Evolutionary conservation across 306 rosid species (phyloP).

Genomic region (Biancaea sappan): DNA sequence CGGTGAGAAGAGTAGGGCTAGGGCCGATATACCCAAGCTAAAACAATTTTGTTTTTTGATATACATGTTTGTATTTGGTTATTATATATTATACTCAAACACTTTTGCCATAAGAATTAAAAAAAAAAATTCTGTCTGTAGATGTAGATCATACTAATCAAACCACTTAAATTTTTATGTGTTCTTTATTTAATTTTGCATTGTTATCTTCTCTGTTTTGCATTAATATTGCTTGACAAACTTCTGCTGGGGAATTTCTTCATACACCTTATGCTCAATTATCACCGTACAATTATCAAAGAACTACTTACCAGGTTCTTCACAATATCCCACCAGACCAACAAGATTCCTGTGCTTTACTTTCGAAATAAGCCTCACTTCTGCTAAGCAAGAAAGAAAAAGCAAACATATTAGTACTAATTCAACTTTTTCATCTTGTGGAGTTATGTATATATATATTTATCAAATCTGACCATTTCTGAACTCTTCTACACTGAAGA

Average conservation of each 20-base stretch:
- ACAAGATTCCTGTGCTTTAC: conserved; percentile 75
- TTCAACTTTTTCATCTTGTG: conserved; percentile 8
- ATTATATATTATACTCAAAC: no score
- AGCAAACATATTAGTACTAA: conserved; percentile 2
- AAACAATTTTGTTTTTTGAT: no score
- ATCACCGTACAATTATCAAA: conserved; percentile 1
- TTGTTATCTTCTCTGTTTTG: no score
- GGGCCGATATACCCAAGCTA: no score
- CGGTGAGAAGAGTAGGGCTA: no score
- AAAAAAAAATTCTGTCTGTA: no score
- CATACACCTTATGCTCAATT: neutral
- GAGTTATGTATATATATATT: conserved; percentile 1
- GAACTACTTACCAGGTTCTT: conserved; percentile 60
- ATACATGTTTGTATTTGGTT: no score
- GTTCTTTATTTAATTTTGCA: no score
- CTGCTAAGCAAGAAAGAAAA: conserved; percentile 46
- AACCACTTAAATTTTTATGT: no score
- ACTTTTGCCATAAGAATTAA: no score
- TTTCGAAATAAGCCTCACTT: conserved; percentile 67
- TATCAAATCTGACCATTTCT: conserved; percentile 57
- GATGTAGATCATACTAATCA: no score
- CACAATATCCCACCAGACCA: conserved; percentile 79
- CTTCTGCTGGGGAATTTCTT: neutral
- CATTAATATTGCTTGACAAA: no score
- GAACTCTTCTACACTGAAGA: conserved; percentile 60